A percentile compares a stretch with the other conserved stretches of the same genome.
These are phyloP conservation scores for Lepidium aucheri DNA, from an alignment of 345 rosid species.

Conservation along the genomic window DNA sequence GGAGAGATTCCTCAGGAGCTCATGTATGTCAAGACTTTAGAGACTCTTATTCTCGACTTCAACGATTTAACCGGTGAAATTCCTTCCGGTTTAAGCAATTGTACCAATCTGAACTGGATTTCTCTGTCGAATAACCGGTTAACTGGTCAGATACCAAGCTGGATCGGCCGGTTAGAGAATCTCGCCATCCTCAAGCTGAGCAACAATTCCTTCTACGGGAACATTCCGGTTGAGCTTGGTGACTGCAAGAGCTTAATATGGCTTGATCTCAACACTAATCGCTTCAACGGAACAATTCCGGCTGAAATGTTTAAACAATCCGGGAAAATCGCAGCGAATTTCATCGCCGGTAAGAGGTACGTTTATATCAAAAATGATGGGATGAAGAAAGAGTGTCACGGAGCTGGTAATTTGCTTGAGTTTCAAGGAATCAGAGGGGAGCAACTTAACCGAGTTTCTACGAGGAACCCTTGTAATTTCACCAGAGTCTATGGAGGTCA, in stretches of 20 bases:
- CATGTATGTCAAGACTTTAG: slow-evolving; percentile 40
- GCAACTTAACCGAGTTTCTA: slow-evolving; percentile 48
- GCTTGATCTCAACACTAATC: slow-evolving; percentile 85
- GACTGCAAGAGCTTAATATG: slow-evolving; percentile 83
- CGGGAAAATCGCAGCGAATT: slow-evolving; percentile 69
- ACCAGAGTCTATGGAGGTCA: slow-evolving; percentile 61
- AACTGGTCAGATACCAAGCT: slow-evolving; percentile 68
- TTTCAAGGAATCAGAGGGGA: slow-evolving; percentile 72
- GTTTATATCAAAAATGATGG: slow-evolving; percentile 76
- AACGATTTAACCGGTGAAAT: slow-evolving; percentile 66
- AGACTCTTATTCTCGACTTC: slow-evolving; percentile 85
- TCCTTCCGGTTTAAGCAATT: slow-evolving; percentile 70
- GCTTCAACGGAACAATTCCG: slow-evolving; percentile 66
- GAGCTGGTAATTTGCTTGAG: slow-evolving; percentile 88
- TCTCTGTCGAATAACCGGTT: slow-evolving; percentile 76
- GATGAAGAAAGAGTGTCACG: slow-evolving; percentile 64
- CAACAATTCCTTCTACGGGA: slow-evolving; percentile 72
- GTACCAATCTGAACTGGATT: slow-evolving; percentile 75
- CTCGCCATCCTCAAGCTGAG: slow-evolving; percentile 91
- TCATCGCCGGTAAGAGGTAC: slow-evolving; percentile 69
- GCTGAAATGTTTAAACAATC: slow-evolving; percentile 76
- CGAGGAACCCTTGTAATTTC: slow-evolving; percentile 78
- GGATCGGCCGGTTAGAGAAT: slow-evolving; percentile 61
- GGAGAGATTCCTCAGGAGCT: slow-evolving; percentile 85
- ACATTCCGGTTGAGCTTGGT: slow-evolving; percentile 86